These are phyloP conservation scores for Astrocystis sublimbata DNA, from an alignment of 495 filamentous ascomycete species.

Conservation along the genomic window DNA sequence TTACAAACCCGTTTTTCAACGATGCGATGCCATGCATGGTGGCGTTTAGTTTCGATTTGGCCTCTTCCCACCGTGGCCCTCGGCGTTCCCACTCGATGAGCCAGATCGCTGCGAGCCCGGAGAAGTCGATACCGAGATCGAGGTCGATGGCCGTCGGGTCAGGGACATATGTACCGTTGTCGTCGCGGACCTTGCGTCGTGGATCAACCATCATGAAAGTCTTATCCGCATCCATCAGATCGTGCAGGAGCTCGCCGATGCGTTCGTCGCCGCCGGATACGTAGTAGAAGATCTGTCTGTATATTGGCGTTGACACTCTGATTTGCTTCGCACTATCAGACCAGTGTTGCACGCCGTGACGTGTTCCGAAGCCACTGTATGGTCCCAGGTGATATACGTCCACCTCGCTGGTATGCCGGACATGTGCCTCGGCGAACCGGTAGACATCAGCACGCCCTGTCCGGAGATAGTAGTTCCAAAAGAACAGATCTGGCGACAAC, in stretches of 20 bases:
- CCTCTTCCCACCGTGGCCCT: slow-evolving; percentile 44
- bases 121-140: slow-evolving; percentile 51
- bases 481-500: slow-evolving; percentile 52
- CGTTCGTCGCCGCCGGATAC: slow-evolving; percentile 49
- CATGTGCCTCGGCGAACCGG: slow-evolving; percentile 50
- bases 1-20: slow-evolving; percentile 51
- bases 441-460: slow-evolving; percentile 49
- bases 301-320: slow-evolving; percentile 48
- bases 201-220: slow-evolving; percentile 48
- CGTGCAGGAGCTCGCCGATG: slow-evolving; percentile 44
- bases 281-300: slow-evolving; percentile 49
- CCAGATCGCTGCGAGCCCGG: slow-evolving; percentile 48
- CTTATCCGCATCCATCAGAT: slow-evolving; percentile 43
- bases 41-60: slow-evolving; percentile 37
- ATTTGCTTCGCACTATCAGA: slow-evolving; percentile 53
- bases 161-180: slow-evolving; percentile 38
- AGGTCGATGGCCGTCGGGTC: slow-evolving; percentile 47
- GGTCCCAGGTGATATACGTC: slow-evolving; percentile 52
- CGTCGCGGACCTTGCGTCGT: slow-evolving; percentile 48
- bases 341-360: slow-evolving; percentile 56
- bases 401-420: slow-evolving; percentile 51
- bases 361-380: slow-evolving; percentile 51
- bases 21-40: slow-evolving; percentile 44
- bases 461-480: slow-evolving; percentile 54
- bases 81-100: slow-evolving; percentile 51